Evolutionary conservation across 2,329 filamentous ascomycete species (phyloP).

Genomic region (Claviceps purpurea): DNA sequence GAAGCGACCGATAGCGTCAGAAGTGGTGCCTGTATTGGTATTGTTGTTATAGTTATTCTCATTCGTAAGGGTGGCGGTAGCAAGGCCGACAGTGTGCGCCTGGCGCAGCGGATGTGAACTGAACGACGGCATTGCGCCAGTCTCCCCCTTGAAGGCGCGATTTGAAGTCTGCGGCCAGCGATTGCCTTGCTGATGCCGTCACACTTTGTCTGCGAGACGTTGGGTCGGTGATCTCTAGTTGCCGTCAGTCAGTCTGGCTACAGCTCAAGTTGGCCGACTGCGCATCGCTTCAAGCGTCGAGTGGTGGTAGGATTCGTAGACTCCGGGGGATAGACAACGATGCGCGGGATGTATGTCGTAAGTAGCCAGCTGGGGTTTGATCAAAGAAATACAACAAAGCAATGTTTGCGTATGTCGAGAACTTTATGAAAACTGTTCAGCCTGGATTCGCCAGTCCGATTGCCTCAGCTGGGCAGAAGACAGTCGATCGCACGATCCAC

Average conservation of each 20-base stretch:
- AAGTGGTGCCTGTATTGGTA: constrained; percentile 26
- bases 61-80: constrained; percentile 1
- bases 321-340: not conserved
- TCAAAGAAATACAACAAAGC: not conserved
- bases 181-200: not conserved
- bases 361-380: not conserved
- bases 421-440: not conserved
- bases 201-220: not conserved
- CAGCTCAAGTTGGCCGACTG: not conserved
- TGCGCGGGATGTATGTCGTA: not conserved
- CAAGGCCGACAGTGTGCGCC: constrained; percentile 34
- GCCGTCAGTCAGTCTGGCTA: not conserved
- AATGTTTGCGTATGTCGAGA: not conserved
- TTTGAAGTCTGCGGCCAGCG: not conserved
- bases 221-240: not conserved
- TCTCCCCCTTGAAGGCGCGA: constrained; percentile 10
- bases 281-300: constrained; percentile 3
- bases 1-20: constrained; percentile 41
- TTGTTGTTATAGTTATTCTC: constrained; percentile 2
- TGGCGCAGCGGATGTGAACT: constrained; percentile 45
- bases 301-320: not conserved
- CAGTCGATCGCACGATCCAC: not conserved
- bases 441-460: not conserved
- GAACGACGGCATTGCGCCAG: constrained; percentile 40
- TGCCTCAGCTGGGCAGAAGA: not conserved